Conservation (phyloP, 208 protist species). For the Acanthamoeba rhysodes region DNA sequence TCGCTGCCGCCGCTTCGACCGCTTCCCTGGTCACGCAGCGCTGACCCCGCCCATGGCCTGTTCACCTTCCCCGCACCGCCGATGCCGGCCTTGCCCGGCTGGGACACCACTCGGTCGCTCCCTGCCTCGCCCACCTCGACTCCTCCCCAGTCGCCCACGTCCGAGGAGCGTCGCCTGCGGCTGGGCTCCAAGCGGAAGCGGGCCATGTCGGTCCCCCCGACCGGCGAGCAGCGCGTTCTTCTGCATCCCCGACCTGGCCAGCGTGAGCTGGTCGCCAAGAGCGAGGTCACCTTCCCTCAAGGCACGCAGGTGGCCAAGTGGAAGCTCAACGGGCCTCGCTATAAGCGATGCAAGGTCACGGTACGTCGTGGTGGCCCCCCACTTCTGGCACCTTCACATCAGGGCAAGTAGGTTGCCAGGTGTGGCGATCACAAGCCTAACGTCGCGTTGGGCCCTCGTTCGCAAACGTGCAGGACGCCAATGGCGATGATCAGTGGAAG, state of each 20-base stretch:
- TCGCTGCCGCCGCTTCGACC: no score
- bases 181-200: constrained; percentile 30
- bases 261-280: not conserved
- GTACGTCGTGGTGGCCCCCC: not conserved
- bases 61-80: not conserved
- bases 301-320: constrained; percentile 6
- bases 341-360: constrained; percentile 50
- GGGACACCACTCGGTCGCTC: not conserved
- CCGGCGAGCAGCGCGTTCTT: not conserved
- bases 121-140: not conserved
- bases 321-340: constrained; percentile 33
- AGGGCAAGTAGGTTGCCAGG: no score
- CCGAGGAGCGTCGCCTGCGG: not conserved
- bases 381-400: no score
- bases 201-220: not conserved
- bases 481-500: not conserved
- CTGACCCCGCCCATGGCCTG: no score
- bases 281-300: not conserved
- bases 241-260: not conserved
- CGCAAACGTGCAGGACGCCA: no score
- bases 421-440: no score
- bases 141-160: not conserved
- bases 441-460: no score
- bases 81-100: not conserved
- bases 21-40: no score